A percentile compares a stretch with the other conserved stretches of the same genome.
phyloP scores from a whole-genome alignment of 768 basidiomycete genomes.

The Obba rivulosa region DNA sequence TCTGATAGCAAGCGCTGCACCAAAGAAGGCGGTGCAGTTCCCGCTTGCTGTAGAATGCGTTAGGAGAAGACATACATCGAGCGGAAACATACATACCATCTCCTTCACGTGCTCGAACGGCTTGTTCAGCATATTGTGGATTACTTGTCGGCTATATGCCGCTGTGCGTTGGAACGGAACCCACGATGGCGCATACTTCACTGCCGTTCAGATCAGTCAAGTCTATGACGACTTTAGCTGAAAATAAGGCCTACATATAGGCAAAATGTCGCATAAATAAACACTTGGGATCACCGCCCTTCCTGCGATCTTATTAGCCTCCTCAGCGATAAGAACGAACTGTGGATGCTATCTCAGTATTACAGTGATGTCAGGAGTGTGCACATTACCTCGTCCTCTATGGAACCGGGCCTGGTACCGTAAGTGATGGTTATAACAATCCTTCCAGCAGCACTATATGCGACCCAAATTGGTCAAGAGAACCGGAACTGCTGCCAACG shows the following conservation, averaged over 20 bases:
- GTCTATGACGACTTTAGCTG: not conserved
- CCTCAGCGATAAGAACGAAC: conserved; percentile 36
- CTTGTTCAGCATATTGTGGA: conserved; percentile 7
- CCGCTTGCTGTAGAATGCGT: conserved; percentile 1
- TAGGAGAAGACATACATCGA: not conserved
- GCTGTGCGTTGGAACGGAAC: conserved; percentile 22
- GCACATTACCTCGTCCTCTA: conserved; percentile 5
- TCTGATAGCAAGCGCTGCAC: conserved; percentile 20
- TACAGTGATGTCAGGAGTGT: not conserved
- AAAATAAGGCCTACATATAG: conserved; percentile 2
- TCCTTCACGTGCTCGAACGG: conserved; percentile 20
- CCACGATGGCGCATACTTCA: conserved; percentile 20
- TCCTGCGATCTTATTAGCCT: conserved; percentile 27
- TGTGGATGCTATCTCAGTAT: conserved; percentile 10
- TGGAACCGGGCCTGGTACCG: not conserved
- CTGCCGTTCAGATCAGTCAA: conserved; percentile 12
- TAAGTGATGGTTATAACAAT: conserved; percentile 7
- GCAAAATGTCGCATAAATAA: conserved; percentile 31
- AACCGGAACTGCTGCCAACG: no score
- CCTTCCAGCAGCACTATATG: not conserved
- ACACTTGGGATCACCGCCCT: conserved; percentile 32
- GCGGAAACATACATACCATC: conserved; percentile 8
- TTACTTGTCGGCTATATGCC: conserved; percentile 5
- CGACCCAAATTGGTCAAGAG: no score
- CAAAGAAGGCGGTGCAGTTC: conserved; percentile 12